Base-by-base conservation (phyloP, 2,329 filamentous ascomycete species). In the Plectosphaerella plurivora region DNA sequence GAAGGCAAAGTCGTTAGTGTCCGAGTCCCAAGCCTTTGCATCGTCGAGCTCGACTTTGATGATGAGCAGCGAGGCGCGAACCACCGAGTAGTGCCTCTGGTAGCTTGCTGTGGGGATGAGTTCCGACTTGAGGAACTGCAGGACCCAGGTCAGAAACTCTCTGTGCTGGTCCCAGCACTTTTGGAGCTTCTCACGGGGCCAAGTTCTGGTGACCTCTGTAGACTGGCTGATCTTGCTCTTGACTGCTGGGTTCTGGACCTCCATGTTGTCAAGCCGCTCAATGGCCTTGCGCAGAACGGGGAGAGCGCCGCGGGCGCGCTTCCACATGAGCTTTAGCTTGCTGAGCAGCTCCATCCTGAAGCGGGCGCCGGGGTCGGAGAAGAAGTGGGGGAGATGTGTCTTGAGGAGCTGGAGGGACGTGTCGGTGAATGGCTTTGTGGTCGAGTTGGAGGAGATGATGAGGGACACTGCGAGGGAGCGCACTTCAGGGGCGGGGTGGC, bases 301-400 rank as follows among this genome's bases (percentile, higher is more conserved):
- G 16, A 87, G 82, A 10, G 86, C 81, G 22, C 84, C 85, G 58
- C 87, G 80, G 5, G 96, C 73, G 44, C 92, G 84, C 60, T 88
- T 86, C 53, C 92, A 82, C 65, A 97, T 83, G 60, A 86, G 85
- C 55, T 89, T 86, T 3, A 87, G 83, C 56, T 89, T 81, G 22
- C 84, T 84, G 24, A 93, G 77, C 2, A 95, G 77, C 59, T 96
- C 90, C 53, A 92, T 87, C 52, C 94, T 84, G 58, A 92, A 88
- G 61, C 93, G 91, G 6, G 93, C 86, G 64, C 97, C 91, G 1
- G 89, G 84, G 57, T 97, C 92, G 3, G 90, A 83, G 64, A 95
- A 87, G 57, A 93, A 83, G 15, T 86, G 80, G 1, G 81, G 77
- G 4, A 97, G 70, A 53, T 89, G 83, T 35, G 73, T 75, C 50